Conservation (phyloP, 2,329 filamentous ascomycete genomes). For the Mycosphaerelloides madeirae region DNA sequence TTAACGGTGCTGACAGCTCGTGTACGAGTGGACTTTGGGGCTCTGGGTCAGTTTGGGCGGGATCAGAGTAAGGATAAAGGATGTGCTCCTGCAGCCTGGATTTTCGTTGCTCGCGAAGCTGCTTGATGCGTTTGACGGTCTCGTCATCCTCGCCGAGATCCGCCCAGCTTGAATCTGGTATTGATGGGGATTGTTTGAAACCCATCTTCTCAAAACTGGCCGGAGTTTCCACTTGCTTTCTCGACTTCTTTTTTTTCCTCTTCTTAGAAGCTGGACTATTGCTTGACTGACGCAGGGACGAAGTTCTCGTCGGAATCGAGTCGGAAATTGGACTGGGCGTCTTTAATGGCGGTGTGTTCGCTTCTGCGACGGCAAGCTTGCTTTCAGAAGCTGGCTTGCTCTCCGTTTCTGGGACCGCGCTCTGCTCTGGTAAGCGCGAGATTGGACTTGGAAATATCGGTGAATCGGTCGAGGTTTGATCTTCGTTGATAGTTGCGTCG, state of each 20-base stretch:
- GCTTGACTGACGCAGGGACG: slow-evolving; percentile 33
- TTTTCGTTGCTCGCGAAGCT: slow-evolving; percentile 55
- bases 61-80: slow-evolving; percentile 4
- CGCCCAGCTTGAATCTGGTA: slow-evolving; percentile 31
- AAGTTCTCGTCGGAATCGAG: slow-evolving; percentile 32
- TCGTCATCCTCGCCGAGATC: slow-evolving; percentile 41
- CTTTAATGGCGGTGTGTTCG: slow-evolving; percentile 15
- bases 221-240: slow-evolving; percentile 14
- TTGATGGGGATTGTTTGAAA: slow-evolving; percentile 22
- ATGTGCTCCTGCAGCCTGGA: slow-evolving; percentile 45
- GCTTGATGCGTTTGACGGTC: slow-evolving; percentile 55
- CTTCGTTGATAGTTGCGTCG: slow-evolving; percentile 22
- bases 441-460: slow-evolving; percentile 6
- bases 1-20: slow-evolving; percentile 13
- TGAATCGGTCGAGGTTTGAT: slow-evolving; percentile 15
- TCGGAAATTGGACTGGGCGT: slow-evolving; percentile 27
- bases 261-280: slow-evolving; percentile 25
- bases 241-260: slow-evolving; percentile 26
- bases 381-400: slow-evolving; percentile 6
- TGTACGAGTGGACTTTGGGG: slow-evolving; percentile 9
- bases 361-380: slow-evolving; percentile 7
- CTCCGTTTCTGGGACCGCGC: slow-evolving; percentile 1
- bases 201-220: slow-evolving; percentile 15
- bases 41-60: slow-evolving; percentile 7
- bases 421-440: slow-evolving; percentile 8